These are phyloP conservation scores for Paraphoma chrysanthemicola DNA, from an alignment of 2,329 filamentous ascomycete species.

Conservation along the genomic window DNA sequence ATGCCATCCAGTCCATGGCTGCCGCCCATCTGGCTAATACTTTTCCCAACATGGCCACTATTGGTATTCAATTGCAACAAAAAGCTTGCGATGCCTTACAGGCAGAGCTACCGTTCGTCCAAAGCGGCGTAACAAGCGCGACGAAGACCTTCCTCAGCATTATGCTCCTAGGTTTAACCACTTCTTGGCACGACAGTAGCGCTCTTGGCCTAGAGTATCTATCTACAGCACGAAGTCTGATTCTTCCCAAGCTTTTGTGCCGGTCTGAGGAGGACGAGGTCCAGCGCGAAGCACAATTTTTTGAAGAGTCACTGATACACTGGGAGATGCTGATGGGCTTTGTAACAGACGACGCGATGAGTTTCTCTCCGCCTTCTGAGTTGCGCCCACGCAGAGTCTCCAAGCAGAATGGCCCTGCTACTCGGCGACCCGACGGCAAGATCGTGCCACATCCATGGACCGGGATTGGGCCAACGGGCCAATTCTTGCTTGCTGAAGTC, in stretches of 20 bases:
- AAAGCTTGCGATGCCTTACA: conserved; percentile 62
- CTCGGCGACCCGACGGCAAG: conserved; percentile 42
- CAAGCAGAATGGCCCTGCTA: conserved; percentile 25
- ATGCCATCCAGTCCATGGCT: conserved; percentile 69
- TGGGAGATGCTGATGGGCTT: conserved; percentile 67
- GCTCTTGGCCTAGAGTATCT: conserved; percentile 63
- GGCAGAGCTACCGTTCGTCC: conserved; percentile 56
- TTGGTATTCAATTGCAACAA: conserved; percentile 59
- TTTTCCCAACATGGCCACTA: conserved; percentile 60
- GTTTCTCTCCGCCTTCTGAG: conserved; percentile 38
- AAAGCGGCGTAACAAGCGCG: conserved; percentile 42
- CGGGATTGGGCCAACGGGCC: conserved; percentile 54
- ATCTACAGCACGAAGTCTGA: conserved; percentile 54
- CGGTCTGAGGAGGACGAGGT: conserved; percentile 39
- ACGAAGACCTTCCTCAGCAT: conserved; percentile 65
- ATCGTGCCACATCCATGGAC: conserved; percentile 59
- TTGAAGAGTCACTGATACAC: conserved; percentile 63
- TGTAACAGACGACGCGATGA: conserved; percentile 54
- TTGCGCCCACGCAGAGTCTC: conserved; percentile 29
- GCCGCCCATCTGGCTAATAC: conserved; percentile 66
- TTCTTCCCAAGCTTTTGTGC: conserved; percentile 53
- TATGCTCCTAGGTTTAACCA: conserved; percentile 65
- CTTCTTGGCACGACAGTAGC: conserved; percentile 65
- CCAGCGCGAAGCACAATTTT: conserved; percentile 55
- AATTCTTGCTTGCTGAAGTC: conserved; percentile 55